phyloP scores from a whole-genome alignment of 2,329 filamentous ascomycete species.

The Monosporascus sp. region DNA sequence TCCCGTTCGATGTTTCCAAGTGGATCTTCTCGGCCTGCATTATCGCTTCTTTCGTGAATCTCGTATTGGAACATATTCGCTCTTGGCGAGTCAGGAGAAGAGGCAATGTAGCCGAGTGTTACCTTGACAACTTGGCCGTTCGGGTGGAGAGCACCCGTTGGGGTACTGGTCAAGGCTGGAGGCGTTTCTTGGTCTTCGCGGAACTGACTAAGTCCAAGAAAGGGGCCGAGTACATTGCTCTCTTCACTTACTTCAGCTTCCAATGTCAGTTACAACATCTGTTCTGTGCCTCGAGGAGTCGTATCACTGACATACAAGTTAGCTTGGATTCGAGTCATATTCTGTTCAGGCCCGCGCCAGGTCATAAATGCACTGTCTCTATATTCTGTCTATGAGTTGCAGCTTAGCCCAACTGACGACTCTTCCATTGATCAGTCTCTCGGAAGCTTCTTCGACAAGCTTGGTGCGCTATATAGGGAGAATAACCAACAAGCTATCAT shows the following conservation, averaged over 20 bases:
- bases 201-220: constrained; percentile 88
- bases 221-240: constrained; percentile 80
- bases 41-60: constrained; percentile 79
- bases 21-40: constrained; percentile 96
- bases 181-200: constrained; percentile 86
- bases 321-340: constrained; percentile 83
- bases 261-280: constrained; percentile 43
- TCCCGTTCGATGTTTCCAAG: constrained; percentile 73
- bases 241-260: constrained; percentile 83
- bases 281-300: background rate
- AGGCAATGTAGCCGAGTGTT: constrained; percentile 84
- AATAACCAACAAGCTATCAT: constrained; percentile 78
- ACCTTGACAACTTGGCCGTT: constrained; percentile 81
- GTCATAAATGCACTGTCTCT: constrained; percentile 86
- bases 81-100: constrained; percentile 76
- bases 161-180: constrained; percentile 72
- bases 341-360: constrained; percentile 89
- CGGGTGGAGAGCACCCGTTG: constrained; percentile 78
- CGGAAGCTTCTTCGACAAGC: constrained; percentile 76
- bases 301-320: constrained; percentile 11
- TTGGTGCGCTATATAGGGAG: constrained; percentile 64
- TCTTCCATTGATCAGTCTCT: constrained; percentile 56
- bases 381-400: constrained; percentile 72
- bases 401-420: constrained; percentile 57
- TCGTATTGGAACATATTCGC: constrained; percentile 72